Evolutionary conservation across 352 stramenopile genomes (phyloP).

Genomic region (Globisporangium perplexum): DNA sequence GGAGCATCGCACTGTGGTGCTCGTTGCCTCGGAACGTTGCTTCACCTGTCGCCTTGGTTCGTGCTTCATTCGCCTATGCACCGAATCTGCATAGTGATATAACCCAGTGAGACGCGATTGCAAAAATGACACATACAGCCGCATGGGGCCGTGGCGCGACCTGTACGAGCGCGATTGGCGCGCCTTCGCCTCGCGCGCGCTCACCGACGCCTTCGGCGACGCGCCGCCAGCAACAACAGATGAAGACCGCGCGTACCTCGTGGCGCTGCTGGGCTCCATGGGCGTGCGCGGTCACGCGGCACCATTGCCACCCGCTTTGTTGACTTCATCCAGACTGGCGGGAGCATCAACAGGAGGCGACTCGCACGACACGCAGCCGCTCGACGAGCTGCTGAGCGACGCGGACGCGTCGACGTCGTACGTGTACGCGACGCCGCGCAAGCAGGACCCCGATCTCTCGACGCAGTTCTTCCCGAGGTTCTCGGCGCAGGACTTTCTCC

Average conservation of each 20-base stretch:
- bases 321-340: background rate
- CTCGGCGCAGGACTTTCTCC: constrained; percentile 44
- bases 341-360: background rate
- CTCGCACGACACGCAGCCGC: constrained; percentile 5
- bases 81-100: too few relatives aligned
- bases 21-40: too few relatives aligned
- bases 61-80: too few relatives aligned
- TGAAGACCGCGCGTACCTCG: constrained; percentile 33
- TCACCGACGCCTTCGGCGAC: constrained; percentile 32
- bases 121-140: background rate
- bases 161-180: constrained; percentile 66
- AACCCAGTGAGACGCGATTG: too few relatives aligned
- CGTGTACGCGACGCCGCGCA: constrained; percentile 53
- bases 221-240: constrained; percentile 14
- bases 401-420: constrained; percentile 41
- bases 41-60: too few relatives aligned
- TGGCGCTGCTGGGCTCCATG: constrained; percentile 24
- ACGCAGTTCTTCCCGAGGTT: constrained; percentile 43
- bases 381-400: constrained; percentile 4
- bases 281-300: constrained; percentile 12
- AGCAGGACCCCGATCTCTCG: background rate
- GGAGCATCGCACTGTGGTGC: too few relatives aligned
- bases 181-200: constrained; percentile 26
- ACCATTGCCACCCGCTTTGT: background rate
- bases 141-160: constrained; percentile 41